Conservation (phyloP, 768 basidiomycete species). For the Leccinum obscurum region DNA sequence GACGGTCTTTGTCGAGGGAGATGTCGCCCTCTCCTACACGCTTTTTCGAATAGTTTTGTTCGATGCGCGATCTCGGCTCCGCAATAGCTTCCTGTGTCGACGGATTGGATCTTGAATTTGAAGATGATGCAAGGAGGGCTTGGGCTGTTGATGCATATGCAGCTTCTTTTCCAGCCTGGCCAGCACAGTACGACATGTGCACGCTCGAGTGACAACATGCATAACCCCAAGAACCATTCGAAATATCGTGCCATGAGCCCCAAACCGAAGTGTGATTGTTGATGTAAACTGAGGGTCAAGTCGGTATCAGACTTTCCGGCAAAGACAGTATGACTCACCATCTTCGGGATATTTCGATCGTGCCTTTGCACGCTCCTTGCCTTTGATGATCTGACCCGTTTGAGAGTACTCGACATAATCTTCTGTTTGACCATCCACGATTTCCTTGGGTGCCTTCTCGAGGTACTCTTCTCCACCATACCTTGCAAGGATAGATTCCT, state of each 20-base stretch:
- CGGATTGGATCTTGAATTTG: constrained; percentile 28
- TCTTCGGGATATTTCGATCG: constrained; percentile 96
- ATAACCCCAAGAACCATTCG: constrained; percentile 83
- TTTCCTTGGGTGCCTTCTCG: constrained; percentile 84
- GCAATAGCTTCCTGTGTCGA: constrained; percentile 33
- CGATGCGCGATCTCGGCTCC: constrained; percentile 42
- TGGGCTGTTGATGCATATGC: constrained; percentile 73
- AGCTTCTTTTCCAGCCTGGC: constrained; percentile 80
- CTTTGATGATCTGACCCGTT: constrained; percentile 88
- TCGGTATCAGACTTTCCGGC: background rate
- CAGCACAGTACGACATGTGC: constrained; percentile 90
- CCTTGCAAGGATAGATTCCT: constrained; percentile 85
- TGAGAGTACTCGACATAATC: constrained; percentile 97
- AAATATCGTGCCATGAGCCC: constrained; percentile 90
- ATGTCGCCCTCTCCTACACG: constrained; percentile 81
- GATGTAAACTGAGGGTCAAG: constrained; percentile 58
- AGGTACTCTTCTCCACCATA: constrained; percentile 96
- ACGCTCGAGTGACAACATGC: constrained; percentile 89
- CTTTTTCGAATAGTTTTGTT: constrained; percentile 77
- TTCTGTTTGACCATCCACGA: constrained; percentile 94
- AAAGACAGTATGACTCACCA: constrained; percentile 49
- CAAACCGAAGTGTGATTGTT: constrained; percentile 97
- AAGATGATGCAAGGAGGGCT: constrained; percentile 53
- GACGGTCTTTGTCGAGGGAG: constrained; percentile 66
- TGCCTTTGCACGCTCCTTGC: constrained; percentile 83